Percentiles rank a stretch among this genome's conserved stretches.
Conservation (phyloP, 345 rosid genomes). For the Aurinia saxatilis region DNA sequence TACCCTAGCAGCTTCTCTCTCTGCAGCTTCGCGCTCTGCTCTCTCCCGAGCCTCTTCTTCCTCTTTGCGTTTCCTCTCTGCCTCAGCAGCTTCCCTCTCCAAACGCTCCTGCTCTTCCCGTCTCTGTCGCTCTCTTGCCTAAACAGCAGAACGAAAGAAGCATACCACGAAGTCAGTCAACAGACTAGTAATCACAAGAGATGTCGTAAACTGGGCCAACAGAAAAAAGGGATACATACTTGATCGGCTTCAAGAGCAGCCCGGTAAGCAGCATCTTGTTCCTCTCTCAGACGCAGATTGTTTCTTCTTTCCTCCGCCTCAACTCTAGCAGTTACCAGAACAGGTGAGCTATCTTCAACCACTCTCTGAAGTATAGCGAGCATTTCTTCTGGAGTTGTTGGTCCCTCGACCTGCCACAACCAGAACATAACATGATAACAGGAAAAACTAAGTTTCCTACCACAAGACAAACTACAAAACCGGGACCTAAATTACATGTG, state of each 20-base stretch:
- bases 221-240: conserved; percentile 33
- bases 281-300: conserved; percentile 79
- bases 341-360: conserved; percentile 90
- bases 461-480: neutral
- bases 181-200: neutral
- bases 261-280: conserved; percentile 96
- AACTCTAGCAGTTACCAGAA: conserved; percentile 74
- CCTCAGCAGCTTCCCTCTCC: conserved; percentile 91
- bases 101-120: conserved; percentile 80
- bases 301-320: conserved; percentile 95
- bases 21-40: conserved; percentile 82
- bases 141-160: neutral
- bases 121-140: conserved; percentile 89
- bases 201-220: neutral
- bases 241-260: conserved; percentile 99
- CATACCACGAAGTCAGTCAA: neutral
- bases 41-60: conserved; percentile 87
- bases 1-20: conserved; percentile 70
- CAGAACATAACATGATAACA: neutral
- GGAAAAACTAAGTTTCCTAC: neutral
- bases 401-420: conserved; percentile 76
- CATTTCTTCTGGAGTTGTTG: conserved; percentile 82
- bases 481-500: neutral
- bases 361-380: conserved; percentile 66
- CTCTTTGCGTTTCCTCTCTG: conserved; percentile 76